Conservation (phyloP, 805 yeast species). For the Ogataea henricii region DNA sequence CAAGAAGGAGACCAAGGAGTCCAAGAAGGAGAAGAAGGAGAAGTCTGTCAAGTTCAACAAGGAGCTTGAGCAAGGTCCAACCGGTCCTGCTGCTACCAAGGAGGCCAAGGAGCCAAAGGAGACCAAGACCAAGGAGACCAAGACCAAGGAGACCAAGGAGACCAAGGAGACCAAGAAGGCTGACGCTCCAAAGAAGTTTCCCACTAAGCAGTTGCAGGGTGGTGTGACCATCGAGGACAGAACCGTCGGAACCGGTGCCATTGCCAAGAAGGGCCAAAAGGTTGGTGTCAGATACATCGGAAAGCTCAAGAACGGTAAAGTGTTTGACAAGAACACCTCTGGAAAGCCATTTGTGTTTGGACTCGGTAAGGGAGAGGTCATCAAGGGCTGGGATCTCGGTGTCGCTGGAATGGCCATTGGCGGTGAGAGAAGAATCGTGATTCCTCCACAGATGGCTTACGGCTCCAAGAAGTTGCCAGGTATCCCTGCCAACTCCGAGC, state of each 20-base stretch:
- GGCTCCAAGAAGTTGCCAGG: conserved; percentile 95
- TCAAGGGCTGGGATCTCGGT: conserved; percentile 98
- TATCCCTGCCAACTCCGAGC: conserved; percentile 95
- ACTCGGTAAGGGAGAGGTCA: conserved; percentile 96
- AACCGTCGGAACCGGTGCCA: conserved; percentile 82
- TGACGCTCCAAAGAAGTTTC: conserved; percentile 50
- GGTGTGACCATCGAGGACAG: conserved; percentile 95
- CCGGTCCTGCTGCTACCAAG: conserved; percentile 40
- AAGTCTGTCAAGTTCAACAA: conserved; percentile 88
- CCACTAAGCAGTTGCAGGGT: conserved; percentile 82
- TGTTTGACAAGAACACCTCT: conserved; percentile 93
- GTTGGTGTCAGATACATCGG: conserved; percentile 98
- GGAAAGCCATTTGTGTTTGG: conserved; percentile 94
- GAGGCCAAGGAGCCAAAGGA: conserved; percentile 31
- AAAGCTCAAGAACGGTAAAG: conserved; percentile 93
- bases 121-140: conserved; percentile 25
- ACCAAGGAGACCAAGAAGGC: conserved; percentile 28
- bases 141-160: conserved; percentile 27
- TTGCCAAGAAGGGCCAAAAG: conserved; percentile 83
- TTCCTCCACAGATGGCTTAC: conserved; percentile 96
- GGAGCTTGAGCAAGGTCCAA: conserved; percentile 94
- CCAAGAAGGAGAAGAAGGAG: conserved; percentile 42
- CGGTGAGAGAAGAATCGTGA: conserved; percentile 96
- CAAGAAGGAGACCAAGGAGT: conserved; percentile 20
- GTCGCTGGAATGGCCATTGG: conserved; percentile 98